Evolutionary conservation across 2,329 filamentous ascomycete species (phyloP).

Genomic region (Cladosporium sp.): DNA sequence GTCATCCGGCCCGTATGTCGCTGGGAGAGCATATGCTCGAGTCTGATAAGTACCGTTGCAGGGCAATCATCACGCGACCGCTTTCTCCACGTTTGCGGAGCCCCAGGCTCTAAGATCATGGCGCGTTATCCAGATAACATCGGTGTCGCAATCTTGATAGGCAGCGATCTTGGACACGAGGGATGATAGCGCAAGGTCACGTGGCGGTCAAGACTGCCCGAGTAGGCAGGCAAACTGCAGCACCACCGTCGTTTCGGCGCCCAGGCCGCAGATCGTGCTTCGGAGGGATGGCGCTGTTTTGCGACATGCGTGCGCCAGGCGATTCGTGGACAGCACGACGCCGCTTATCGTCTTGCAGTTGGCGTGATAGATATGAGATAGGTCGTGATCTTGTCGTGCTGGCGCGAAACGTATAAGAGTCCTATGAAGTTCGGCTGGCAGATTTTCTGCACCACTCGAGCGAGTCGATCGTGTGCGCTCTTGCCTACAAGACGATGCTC

Average conservation of each 20-base stretch:
- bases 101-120: constrained; percentile 2
- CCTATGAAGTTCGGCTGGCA: not conserved
- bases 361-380: constrained; percentile 11
- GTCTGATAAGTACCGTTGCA: not conserved
- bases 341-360: constrained; percentile 11
- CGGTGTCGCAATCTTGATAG: not conserved
- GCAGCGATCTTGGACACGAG: not conserved
- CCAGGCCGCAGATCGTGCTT: constrained; percentile 9
- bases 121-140: not conserved
- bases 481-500: constrained; percentile 1
- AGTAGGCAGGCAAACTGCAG: constrained; percentile 5
- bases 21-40: not conserved
- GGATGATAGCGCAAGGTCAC: constrained; percentile 7
- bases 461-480: not conserved
- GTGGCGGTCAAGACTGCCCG: constrained; percentile 5
- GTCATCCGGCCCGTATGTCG: constrained; percentile 2
- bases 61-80: not conserved
- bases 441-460: not conserved
- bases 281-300: constrained; percentile 8
- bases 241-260: not conserved
- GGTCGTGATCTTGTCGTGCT: constrained; percentile 1
- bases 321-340: constrained; percentile 2
- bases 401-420: not conserved
- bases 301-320: constrained; percentile 6
- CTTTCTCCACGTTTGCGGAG: constrained; percentile 1